Conservation (phyloP, 169 alveolate species). For the Plasmodium inui region DNA sequence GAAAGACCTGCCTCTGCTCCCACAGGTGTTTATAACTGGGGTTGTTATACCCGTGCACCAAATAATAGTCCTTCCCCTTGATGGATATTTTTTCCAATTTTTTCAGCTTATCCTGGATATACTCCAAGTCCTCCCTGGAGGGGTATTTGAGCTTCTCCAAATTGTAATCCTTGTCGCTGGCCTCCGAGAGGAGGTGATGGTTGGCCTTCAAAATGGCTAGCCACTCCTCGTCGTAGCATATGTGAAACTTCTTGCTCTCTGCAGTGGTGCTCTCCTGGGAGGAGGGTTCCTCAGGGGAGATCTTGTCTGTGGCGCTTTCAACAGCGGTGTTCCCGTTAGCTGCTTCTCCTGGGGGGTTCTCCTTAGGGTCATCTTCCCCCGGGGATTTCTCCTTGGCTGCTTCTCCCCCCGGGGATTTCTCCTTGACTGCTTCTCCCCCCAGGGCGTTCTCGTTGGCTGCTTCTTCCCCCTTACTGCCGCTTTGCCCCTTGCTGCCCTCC, state of each 20-base stretch:
- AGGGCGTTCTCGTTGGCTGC: neutral
- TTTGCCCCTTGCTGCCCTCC: neutral
- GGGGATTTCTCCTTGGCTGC: neutral
- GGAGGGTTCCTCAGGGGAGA: neutral
- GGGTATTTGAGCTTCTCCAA: conserved; percentile 45
- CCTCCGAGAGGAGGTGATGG: conserved; percentile 23
- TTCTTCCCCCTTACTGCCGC: neutral
- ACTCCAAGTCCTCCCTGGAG: conserved; percentile 51
- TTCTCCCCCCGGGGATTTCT: neutral
- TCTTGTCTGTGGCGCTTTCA: neutral
- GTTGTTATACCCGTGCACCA: conserved; percentile 31
- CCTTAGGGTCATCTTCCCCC: neutral
- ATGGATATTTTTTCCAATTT: conserved; percentile 20
- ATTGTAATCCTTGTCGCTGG: conserved; percentile 41
- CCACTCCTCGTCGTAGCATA: conserved; percentile 67
- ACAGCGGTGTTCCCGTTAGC: neutral
- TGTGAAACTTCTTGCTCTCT: conserved; percentile 1
- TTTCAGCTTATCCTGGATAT: conserved; percentile 16
- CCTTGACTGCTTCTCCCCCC: neutral
- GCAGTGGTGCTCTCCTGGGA: neutral
- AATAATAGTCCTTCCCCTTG: conserved; percentile 34
- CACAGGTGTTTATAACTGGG: conserved; percentile 43
- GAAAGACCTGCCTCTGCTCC: conserved; percentile 43
- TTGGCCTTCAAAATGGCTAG: conserved; percentile 67
- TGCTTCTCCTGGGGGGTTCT: neutral